Evolutionary conservation across 2,329 filamentous ascomycete species (phyloP).

Genomic region (Furcasterigmium sp.): DNA sequence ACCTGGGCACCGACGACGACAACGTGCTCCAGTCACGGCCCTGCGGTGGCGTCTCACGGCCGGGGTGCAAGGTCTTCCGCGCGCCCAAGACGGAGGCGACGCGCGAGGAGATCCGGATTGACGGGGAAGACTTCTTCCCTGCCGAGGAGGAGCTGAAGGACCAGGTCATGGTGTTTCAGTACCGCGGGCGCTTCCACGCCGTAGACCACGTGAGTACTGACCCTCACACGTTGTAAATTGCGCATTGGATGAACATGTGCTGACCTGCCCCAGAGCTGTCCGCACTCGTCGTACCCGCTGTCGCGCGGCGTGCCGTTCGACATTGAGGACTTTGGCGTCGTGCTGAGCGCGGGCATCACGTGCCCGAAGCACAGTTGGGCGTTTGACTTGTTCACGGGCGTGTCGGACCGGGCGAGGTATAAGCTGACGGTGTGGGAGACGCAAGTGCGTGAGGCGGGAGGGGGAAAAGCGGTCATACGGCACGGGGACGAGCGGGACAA

Average conservation of each 20-base stretch:
- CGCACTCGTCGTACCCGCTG: slow-evolving; percentile 62
- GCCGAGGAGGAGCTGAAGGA: slow-evolving; percentile 38
- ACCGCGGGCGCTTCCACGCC: slow-evolving; percentile 59
- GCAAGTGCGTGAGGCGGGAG: slow-evolving; percentile 35
- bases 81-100: slow-evolving; percentile 35
- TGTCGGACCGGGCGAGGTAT: slow-evolving; percentile 57
- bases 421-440: slow-evolving; percentile 60
- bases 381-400: slow-evolving; percentile 62
- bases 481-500: not conserved
- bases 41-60: slow-evolving; percentile 32
- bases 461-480: not conserved
- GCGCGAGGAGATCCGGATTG: slow-evolving; percentile 29
- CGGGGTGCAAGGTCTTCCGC: slow-evolving; percentile 56
- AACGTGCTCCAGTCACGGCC: slow-evolving; percentile 27
- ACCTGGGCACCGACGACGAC: slow-evolving; percentile 36
- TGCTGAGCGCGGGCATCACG: slow-evolving; percentile 55
- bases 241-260: not conserved
- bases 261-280: slow-evolving; percentile 47
- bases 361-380: slow-evolving; percentile 70
- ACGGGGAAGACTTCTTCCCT: slow-evolving; percentile 20
- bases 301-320: slow-evolving; percentile 60
- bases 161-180: slow-evolving; percentile 62
- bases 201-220: slow-evolving; percentile 57
- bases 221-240: not conserved
- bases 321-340: slow-evolving; percentile 67